Evolutionary conservation across 2,329 filamentous ascomycete genomes (phyloP).

Genomic region (Clarireedia paspali): DNA sequence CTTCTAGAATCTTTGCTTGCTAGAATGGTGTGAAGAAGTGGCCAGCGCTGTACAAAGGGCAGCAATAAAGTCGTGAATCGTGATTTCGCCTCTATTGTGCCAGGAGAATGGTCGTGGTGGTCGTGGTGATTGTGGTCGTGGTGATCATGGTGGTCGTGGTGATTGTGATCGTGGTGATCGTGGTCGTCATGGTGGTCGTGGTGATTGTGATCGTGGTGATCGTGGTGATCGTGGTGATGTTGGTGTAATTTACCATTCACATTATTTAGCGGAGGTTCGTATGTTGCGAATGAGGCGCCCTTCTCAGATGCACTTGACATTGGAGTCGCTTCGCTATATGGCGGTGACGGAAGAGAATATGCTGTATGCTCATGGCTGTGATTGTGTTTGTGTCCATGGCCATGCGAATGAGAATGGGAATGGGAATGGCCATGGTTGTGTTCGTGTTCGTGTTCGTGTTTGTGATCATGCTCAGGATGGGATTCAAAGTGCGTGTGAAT

Average conservation of each 20-base stretch:
- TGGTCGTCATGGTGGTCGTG: constrained; percentile 16
- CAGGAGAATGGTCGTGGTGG: constrained; percentile 22
- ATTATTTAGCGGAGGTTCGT: constrained; percentile 20
- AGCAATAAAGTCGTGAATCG: constrained; percentile 66
- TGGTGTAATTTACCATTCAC: constrained; percentile 14
- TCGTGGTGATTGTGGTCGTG: constrained; percentile 16
- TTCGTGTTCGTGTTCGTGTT: constrained; percentile 10
- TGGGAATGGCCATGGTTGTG: constrained; percentile 9
- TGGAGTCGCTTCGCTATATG: constrained; percentile 18
- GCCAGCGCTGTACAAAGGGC: constrained; percentile 60
- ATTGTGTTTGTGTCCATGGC: constrained; percentile 8
- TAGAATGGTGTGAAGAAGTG: constrained; percentile 77
- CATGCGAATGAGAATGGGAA: constrained; percentile 13
- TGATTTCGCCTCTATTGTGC: constrained; percentile 43
- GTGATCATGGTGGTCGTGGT: constrained; percentile 5
- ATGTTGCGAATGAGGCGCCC: constrained; percentile 8
- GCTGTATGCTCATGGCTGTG: constrained; percentile 10
- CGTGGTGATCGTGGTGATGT: constrained; percentile 9
- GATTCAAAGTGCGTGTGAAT: constrained; percentile 24
- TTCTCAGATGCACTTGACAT: constrained; percentile 15
- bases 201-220: background rate
- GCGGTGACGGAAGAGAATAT: constrained; percentile 15
- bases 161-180: constrained; percentile 14
- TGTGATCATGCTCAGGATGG: constrained; percentile 13
- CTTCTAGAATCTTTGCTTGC: constrained; percentile 86